phyloP scores from a whole-genome alignment of 1,284 basidiomycete species.

The Heterobasidion occidentale region DNA sequence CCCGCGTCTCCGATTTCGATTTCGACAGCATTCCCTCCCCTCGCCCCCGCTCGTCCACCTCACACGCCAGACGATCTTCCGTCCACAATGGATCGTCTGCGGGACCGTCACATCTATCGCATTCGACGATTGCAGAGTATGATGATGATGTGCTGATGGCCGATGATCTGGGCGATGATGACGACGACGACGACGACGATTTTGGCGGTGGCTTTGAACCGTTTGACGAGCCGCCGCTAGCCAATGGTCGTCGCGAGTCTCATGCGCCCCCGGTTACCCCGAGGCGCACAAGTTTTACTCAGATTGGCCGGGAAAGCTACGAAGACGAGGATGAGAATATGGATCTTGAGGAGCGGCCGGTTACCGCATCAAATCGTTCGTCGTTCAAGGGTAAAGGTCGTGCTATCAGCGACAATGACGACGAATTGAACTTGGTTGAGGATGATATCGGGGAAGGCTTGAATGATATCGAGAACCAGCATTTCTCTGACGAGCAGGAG shows the following conservation, averaged over 20 bases:
- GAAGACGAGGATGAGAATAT: slow-evolving; percentile 20
- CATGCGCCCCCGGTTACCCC: slow-evolving; percentile 15
- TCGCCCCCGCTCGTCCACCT: slow-evolving; percentile 26
- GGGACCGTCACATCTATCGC: slow-evolving; percentile 39
- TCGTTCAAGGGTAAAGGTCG: slow-evolving; percentile 29
- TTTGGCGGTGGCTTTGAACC: slow-evolving; percentile 4
- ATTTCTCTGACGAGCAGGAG: slow-evolving; percentile 31
- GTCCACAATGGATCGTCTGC: slow-evolving; percentile 28
- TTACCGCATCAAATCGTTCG: slow-evolving; percentile 14
- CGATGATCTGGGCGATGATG: slow-evolving; percentile 13
- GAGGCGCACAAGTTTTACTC: slow-evolving; percentile 35
- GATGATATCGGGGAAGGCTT: slow-evolving; percentile 47
- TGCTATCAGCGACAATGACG: slow-evolving; percentile 17
- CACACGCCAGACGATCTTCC: slow-evolving; percentile 26
- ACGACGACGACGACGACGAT: slow-evolving; percentile 13
- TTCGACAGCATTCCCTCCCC: slow-evolving; percentile 68
- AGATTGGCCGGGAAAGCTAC: slow-evolving; percentile 39
- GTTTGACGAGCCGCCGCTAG: not conserved
- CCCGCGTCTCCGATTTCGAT: slow-evolving; percentile 47
- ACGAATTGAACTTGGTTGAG: slow-evolving; percentile 37
- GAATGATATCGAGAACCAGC: slow-evolving; percentile 30
- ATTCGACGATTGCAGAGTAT: slow-evolving; percentile 19
- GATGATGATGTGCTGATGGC: slow-evolving; percentile 28
- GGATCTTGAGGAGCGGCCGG: slow-evolving; percentile 18
- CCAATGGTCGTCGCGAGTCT: not conserved